These are phyloP conservation scores for Pichia exigua DNA, from an alignment of 805 yeast species.

Conservation along the genomic window DNA sequence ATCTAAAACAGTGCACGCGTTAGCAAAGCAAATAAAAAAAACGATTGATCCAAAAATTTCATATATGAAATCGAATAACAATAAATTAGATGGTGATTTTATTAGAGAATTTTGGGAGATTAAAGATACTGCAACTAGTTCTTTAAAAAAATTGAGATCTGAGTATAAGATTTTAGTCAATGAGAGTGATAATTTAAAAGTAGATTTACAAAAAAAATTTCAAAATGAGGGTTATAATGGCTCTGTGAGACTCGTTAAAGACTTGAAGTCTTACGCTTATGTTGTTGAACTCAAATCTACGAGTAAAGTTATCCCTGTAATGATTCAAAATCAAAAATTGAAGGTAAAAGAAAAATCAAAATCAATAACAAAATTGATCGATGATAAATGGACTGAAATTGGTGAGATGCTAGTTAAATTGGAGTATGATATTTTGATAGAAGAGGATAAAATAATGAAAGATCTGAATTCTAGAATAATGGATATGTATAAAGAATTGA, in stretches of 20 bases:
- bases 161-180: constrained; percentile 16
- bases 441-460: constrained; percentile 49
- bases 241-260: constrained; percentile 17
- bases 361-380: constrained; percentile 28
- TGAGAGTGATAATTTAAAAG: constrained; percentile 2
- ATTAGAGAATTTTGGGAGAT: constrained; percentile 22
- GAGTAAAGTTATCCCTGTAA: constrained; percentile 15
- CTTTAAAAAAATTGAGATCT: constrained; percentile 14
- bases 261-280: constrained; percentile 21
- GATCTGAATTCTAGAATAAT: constrained; percentile 42
- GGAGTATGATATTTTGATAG: constrained; percentile 39
- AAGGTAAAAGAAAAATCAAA: constrained; percentile 21
- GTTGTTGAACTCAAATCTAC: constrained; percentile 23
- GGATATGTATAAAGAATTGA: constrained; percentile 35
- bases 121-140: constrained; percentile 16
- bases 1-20: constrained; percentile 10
- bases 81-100: constrained; percentile 20
- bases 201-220: constrained; percentile 10
- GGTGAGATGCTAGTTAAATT: constrained; percentile 40
- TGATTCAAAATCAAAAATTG: constrained; percentile 12
- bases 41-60: constrained; percentile 19
- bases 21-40: constrained; percentile 25
- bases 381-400: constrained; percentile 44
- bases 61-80: constrained; percentile 11
- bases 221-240: constrained; percentile 21